Conservation (phyloP, 495 filamentous ascomycete species). For the Hypoxylon subgilvum region DNA sequence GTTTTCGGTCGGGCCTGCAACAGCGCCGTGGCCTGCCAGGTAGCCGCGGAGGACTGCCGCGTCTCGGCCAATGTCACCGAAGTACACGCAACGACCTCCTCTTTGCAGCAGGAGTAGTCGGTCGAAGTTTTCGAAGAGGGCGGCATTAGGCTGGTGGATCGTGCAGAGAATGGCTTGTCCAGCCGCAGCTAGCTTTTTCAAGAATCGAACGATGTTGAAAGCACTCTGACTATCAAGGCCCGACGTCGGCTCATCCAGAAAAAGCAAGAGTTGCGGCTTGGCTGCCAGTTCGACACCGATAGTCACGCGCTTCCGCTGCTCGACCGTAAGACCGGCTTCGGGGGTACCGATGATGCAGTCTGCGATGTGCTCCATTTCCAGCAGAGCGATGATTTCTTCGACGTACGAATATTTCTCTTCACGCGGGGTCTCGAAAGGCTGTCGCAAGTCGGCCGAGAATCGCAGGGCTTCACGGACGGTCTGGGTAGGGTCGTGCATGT, state of each 20-base stretch:
- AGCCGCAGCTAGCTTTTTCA: conserved; percentile 79
- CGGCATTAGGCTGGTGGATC: conserved; percentile 88
- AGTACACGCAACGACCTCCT: conserved; percentile 77
- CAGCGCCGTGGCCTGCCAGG: conserved; percentile 62
- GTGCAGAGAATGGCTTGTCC: conserved; percentile 92
- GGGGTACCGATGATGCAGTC: conserved; percentile 83
- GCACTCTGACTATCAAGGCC: conserved; percentile 85
- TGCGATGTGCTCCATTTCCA: conserved; percentile 84
- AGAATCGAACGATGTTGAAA: conserved; percentile 87
- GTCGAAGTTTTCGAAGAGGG: conserved; percentile 83
- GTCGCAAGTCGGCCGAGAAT: conserved; percentile 82
- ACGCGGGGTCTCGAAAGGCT: conserved; percentile 69
- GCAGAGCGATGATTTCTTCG: conserved; percentile 76
- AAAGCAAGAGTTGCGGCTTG: conserved; percentile 83
- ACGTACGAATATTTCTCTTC: conserved; percentile 83
- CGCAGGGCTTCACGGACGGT: conserved; percentile 85
- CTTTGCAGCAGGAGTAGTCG: conserved; percentile 69
- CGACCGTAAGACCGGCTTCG: conserved; percentile 82
- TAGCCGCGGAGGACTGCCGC: conserved; percentile 55
- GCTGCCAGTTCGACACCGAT: conserved; percentile 89
- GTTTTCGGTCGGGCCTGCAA: conserved; percentile 64
- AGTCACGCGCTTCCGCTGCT: conserved; percentile 87
- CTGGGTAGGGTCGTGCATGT: conserved; percentile 76
- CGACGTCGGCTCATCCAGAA: conserved; percentile 89
- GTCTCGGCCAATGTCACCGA: conserved; percentile 63